These are phyloP conservation scores for Yamadazyma taylorii DNA, from an alignment of 1,139 yeast genomes.

Conservation along the genomic window DNA sequence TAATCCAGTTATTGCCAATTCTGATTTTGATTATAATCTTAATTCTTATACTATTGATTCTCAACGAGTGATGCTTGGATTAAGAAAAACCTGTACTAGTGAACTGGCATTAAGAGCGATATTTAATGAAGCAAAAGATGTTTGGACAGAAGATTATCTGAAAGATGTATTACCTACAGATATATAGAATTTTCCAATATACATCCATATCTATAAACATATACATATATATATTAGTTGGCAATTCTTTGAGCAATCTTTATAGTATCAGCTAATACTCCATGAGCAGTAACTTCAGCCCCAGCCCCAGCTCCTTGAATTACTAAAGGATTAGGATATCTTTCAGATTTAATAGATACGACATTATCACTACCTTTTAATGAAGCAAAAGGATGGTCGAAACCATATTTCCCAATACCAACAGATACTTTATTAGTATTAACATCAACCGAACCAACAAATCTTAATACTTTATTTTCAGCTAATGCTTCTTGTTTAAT, in stretches of 20 bases:
- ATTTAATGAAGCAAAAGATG: slow-evolving; percentile 58
- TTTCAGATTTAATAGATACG: slow-evolving; percentile 83
- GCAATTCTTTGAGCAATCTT: slow-evolving; percentile 87
- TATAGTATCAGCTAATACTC: slow-evolving; percentile 90
- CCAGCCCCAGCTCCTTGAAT: slow-evolving; percentile 99
- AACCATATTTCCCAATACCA: slow-evolving; percentile 81
- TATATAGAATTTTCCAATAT: too few species aligned
- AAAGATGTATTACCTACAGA: slow-evolving; percentile 19
- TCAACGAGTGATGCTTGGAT: slow-evolving; percentile 69
- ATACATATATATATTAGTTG: too few species aligned
- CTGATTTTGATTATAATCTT: slow-evolving; percentile 18
- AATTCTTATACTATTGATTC: slow-evolving; percentile 52
- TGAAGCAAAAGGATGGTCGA: slow-evolving; percentile 93
- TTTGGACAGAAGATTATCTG: slow-evolving; percentile 40
- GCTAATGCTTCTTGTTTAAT: slow-evolving; percentile 79
- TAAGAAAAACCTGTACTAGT: slow-evolving; percentile 62
- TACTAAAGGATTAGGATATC: slow-evolving; percentile 90
- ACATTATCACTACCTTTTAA: slow-evolving; percentile 96
- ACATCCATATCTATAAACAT: too few species aligned
- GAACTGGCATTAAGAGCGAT: slow-evolving; percentile 45
- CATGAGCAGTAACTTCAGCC: slow-evolving; percentile 98
- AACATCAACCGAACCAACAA: slow-evolving; percentile 87
- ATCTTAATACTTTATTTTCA: slow-evolving; percentile 85
- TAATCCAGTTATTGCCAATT: slow-evolving; percentile 17
- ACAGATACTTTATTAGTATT: slow-evolving; percentile 69